A percentile compares a stretch with the other conserved stretches of the same genome.
phyloP scores from a whole-genome alignment of 305 asterid genomes.

The Lippia alba region DNA sequence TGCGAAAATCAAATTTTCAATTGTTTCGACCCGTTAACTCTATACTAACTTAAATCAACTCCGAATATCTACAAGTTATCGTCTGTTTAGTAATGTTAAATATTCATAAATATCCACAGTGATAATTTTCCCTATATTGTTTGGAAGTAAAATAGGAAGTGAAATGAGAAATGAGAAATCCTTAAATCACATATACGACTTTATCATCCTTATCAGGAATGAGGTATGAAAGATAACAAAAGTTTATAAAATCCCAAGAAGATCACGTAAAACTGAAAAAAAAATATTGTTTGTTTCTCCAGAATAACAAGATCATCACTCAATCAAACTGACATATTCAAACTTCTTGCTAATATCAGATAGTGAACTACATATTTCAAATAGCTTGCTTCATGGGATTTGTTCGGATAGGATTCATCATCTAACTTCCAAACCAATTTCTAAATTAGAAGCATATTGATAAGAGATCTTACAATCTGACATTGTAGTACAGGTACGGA shows the following conservation, averaged over 20 bases:
- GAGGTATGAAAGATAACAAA: neutral
- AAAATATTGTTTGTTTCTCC: neutral
- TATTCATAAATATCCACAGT: too few species aligned
- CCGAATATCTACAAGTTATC: too few species aligned
- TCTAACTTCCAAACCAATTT: too few species aligned
- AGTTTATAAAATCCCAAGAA: neutral
- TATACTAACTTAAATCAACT: too few species aligned
- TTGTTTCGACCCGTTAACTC: too few species aligned
- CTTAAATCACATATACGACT: neutral
- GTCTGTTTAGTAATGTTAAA: too few species aligned
- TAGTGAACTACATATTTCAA: neutral
- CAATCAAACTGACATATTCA: conserved; percentile 15
- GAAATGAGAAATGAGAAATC: conserved; percentile 1
- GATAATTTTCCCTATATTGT: neutral
- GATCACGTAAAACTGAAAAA: neutral
- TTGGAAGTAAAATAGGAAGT: neutral
- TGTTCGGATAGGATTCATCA: too few species aligned
- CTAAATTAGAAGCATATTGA: conserved; percentile 24
- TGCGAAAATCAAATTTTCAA: too few species aligned
- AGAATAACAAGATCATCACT: neutral
- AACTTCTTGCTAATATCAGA: neutral
- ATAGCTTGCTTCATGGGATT: too few species aligned
- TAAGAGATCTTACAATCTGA: conserved; percentile 67
- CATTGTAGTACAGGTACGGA: conserved; percentile 77
- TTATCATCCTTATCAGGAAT: neutral